Evolutionary conservation across 208 protist species (phyloP).

Genomic region (Trichomonas tenax): DNA sequence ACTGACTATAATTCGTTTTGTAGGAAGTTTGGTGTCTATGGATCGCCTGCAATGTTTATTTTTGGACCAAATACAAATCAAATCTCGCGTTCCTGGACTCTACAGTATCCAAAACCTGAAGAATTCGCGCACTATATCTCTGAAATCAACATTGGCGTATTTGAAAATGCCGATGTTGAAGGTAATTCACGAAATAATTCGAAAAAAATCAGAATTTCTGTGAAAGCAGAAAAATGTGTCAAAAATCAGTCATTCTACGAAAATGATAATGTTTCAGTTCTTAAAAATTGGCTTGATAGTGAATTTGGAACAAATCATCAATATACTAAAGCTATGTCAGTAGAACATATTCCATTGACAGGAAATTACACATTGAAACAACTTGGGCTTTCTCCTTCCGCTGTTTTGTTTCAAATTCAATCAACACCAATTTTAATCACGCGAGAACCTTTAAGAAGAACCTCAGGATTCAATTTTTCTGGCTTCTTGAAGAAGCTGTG

Average conservation of each 20-base stretch:
- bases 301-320: not conserved
- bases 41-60: not conserved
- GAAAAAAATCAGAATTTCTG: not conserved
- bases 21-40: not conserved
- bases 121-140: not conserved
- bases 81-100: not conserved
- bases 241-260: not conserved
- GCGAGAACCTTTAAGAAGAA: not conserved
- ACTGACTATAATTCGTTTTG: not conserved
- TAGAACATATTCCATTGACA: not conserved
- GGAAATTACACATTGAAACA: not conserved
- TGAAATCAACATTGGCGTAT: not conserved
- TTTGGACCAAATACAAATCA: not conserved
- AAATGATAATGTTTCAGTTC: not conserved
- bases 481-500: not conserved
- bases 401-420: not conserved
- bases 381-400: not conserved
- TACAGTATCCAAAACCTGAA: not conserved
- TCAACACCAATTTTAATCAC: not conserved
- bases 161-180: not conserved
- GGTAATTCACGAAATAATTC: not conserved
- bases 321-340: not conserved
- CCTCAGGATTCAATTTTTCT: not conserved
- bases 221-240: not conserved
- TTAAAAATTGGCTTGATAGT: not conserved